phyloP scores from a whole-genome alignment of 106 monocot species.

The Dendrobium catenatum region DNA sequence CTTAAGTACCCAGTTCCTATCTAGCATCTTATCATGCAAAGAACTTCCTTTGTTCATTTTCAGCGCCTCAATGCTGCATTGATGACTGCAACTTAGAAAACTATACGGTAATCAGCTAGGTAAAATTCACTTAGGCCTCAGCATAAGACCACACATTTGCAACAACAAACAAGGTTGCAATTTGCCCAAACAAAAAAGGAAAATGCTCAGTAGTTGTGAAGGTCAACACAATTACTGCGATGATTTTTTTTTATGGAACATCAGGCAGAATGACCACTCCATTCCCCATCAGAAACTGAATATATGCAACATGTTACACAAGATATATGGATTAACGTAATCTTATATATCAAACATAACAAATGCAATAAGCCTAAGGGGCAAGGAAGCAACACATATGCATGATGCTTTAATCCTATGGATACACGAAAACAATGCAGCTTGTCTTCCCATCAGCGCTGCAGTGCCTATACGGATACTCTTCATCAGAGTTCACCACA shows the following conservation, averaged over 20 bases:
- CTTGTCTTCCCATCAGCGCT: neutral
- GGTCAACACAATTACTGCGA: neutral
- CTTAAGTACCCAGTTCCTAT: conserved; percentile 69
- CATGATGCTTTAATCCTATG: neutral
- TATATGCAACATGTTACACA: neutral
- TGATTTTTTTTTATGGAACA: neutral
- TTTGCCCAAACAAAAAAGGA: neutral
- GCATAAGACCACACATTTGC: neutral
- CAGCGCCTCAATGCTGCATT: conserved; percentile 10
- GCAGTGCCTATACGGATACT: neutral
- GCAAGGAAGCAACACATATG: neutral
- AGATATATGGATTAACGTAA: neutral
- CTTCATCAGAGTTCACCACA: neutral
- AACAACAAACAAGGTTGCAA: neutral
- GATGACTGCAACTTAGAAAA: conserved; percentile 2
- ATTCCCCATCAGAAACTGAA: neutral
- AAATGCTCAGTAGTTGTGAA: neutral
- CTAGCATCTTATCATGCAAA: conserved; percentile 43
- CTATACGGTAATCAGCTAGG: neutral
- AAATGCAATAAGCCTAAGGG: neutral
- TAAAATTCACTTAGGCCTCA: neutral
- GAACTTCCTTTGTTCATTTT: conserved; percentile 49
- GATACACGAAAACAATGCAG: neutral
- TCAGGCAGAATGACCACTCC: neutral
- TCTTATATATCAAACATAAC: neutral